phyloP scores from a whole-genome alignment of 257 asterid species.

The Buddleja alternifolia region DNA sequence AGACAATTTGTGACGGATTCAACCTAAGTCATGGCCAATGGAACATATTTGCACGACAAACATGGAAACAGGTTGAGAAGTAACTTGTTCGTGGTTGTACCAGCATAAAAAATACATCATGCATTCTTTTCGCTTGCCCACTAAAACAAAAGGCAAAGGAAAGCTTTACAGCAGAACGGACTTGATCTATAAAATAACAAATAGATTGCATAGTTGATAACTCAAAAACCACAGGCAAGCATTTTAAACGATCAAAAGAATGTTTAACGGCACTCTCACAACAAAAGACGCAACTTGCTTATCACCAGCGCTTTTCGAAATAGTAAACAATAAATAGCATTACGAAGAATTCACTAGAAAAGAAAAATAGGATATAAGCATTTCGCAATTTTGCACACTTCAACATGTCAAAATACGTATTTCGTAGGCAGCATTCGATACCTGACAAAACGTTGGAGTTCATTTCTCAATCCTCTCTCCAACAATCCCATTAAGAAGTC shows the following conservation, averaged over 20 bases:
- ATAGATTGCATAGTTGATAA: neutral
- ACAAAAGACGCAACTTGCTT: neutral
- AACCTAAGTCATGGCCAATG: neutral
- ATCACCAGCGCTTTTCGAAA: neutral
- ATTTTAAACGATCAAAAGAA: neutral
- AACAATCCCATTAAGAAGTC: conserved; percentile 46
- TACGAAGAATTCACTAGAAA: neutral
- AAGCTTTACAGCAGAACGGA: too few relatives aligned
- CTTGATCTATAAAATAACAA: neutral
- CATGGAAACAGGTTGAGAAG: neutral
- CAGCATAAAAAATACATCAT: neutral
- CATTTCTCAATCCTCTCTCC: conserved; percentile 38
- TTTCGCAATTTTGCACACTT: neutral
- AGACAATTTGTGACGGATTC: neutral
- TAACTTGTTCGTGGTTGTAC: neutral
- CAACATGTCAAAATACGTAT: neutral
- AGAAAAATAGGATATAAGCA: neutral
- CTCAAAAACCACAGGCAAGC: neutral
- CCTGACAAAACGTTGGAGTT: conserved; percentile 39
- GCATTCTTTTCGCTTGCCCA: neutral
- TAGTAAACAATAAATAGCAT: neutral
- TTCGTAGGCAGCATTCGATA: conserved; percentile 6
- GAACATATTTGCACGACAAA: too few relatives aligned
- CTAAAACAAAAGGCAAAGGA: neutral
- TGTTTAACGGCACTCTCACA: neutral